These are phyloP conservation scores for Cylindrotheca fusiformis DNA, from an alignment of 108 stramenopile genomes.

Conservation along the genomic window DNA sequence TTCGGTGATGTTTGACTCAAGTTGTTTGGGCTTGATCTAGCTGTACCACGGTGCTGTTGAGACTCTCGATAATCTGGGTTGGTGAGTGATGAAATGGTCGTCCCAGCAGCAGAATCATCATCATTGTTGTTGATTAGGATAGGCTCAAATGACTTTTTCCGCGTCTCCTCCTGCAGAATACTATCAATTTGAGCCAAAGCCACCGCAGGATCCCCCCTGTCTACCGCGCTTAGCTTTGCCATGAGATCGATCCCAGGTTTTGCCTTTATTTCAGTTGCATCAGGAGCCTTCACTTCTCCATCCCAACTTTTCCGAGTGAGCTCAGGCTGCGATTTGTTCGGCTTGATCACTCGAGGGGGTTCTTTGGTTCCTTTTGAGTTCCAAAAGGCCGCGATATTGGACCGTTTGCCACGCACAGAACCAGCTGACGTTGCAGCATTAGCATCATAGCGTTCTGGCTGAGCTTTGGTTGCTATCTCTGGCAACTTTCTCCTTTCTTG, in stretches of 20 bases:
- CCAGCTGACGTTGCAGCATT: too few relatives aligned
- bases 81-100: slow-evolving; percentile 68
- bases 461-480: too few relatives aligned
- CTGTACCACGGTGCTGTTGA: neutral
- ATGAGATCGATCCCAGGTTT: slow-evolving; percentile 30
- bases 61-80: slow-evolving; percentile 53
- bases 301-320: slow-evolving; percentile 24
- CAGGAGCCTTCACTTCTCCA: slow-evolving; percentile 26
- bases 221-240: slow-evolving; percentile 62
- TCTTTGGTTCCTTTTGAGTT: neutral
- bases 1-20: slow-evolving; percentile 2
- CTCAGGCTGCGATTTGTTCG: neutral
- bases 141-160: slow-evolving; percentile 9
- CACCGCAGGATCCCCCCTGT: slow-evolving; percentile 57
- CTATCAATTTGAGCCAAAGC: slow-evolving; percentile 81
- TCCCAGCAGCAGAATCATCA: slow-evolving; percentile 24
- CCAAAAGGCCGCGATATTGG: slow-evolving; percentile 4
- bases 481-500: too few relatives aligned
- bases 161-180: slow-evolving; percentile 59
- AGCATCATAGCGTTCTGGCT: too few relatives aligned
- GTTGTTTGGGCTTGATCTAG: neutral
- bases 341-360: too few relatives aligned
- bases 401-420: neutral
- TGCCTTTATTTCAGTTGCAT: slow-evolving; percentile 3
- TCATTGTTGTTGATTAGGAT: neutral